A percentile compares a stretch with the other conserved stretches of the same genome.
Conservation (phyloP, 2,329 filamentous ascomycete genomes). For the Calonectria ilicicola region DNA sequence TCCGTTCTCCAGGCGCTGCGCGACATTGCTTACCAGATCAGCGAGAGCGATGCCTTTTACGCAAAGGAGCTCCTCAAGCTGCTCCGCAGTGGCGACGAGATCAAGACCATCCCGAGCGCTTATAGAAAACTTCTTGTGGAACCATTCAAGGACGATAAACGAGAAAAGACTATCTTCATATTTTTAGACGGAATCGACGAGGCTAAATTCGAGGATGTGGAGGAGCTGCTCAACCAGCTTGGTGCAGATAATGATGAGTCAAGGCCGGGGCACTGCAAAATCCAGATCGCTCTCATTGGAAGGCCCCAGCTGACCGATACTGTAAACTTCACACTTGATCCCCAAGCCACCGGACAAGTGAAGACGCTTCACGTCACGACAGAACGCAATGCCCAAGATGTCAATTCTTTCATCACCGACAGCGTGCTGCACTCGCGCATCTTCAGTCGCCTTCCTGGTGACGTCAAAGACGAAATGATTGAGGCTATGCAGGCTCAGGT, state of each 20-base stretch:
- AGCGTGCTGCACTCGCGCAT: conserved; percentile 54
- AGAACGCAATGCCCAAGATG: conserved; percentile 56
- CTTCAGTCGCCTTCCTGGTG: conserved; percentile 46
- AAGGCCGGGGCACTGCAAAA: conserved; percentile 32
- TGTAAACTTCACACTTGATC: conserved; percentile 50
- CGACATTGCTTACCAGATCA: conserved; percentile 60
- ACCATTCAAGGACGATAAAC: conserved; percentile 49
- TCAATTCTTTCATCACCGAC: conserved; percentile 54
- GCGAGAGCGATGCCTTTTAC: conserved; percentile 58
- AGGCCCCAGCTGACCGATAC: conserved; percentile 56
- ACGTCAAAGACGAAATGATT: conserved; percentile 53
- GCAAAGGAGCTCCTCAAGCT: conserved; percentile 53
- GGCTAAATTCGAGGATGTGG: conserved; percentile 52
- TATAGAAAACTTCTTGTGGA: conserved; percentile 56
- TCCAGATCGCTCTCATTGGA: conserved; percentile 56
- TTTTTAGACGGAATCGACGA: conserved; percentile 62
- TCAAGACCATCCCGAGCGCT: conserved; percentile 57
- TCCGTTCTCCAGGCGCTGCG: conserved; percentile 59
- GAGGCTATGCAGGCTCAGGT: conserved; percentile 55
- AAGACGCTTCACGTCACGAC: conserved; percentile 56
- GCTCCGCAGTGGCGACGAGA: conserved; percentile 52
- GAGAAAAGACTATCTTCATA: conserved; percentile 53
- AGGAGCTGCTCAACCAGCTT: conserved; percentile 52
- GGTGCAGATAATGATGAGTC: conserved; percentile 38
- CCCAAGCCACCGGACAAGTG: conserved; percentile 45